These are phyloP conservation scores for Fusarium drepaniforme DNA, from an alignment of 2,329 filamentous ascomycete species.

Conservation along the genomic window DNA sequence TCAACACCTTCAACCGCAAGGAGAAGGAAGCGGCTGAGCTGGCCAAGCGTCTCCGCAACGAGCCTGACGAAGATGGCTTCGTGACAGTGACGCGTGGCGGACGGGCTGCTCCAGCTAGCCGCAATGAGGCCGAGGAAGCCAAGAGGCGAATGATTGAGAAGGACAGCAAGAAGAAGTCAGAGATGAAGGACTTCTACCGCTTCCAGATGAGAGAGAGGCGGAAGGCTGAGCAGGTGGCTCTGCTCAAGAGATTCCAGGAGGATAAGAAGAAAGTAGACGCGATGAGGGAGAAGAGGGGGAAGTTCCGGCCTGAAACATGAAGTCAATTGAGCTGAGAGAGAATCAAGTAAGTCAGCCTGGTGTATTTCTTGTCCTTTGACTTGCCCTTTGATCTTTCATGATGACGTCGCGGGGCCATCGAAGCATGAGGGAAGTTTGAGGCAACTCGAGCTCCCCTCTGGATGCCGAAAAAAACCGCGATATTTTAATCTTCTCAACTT, in stretches of 20 bases:
- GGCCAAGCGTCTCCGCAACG: constrained; percentile 75
- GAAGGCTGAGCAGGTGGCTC: constrained; percentile 77
- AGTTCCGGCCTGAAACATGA: constrained; percentile 67
- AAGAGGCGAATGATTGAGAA: constrained; percentile 72
- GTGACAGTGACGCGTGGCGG: constrained; percentile 89
- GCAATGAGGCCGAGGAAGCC: constrained; percentile 76
- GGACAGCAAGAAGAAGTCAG: constrained; percentile 71
- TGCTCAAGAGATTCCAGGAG: constrained; percentile 80
- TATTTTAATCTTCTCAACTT: constrained; percentile 73
- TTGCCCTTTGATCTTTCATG: constrained; percentile 47
- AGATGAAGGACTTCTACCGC: constrained; percentile 81
- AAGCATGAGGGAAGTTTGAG: constrained; percentile 41
- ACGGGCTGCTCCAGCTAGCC: constrained; percentile 77
- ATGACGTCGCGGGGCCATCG: constrained; percentile 69
- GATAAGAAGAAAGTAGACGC: constrained; percentile 79
- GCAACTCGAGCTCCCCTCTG: constrained; percentile 44
- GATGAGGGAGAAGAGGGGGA: constrained; percentile 76
- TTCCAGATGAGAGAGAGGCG: constrained; percentile 85
- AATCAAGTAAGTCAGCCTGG: constrained; percentile 28
- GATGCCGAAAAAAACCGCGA: constrained; percentile 74
- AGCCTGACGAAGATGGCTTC: constrained; percentile 95
- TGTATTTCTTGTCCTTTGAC: constrained; percentile 11
- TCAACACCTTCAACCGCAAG: constrained; percentile 81
- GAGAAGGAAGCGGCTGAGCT: constrained; percentile 73
- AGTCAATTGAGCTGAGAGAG: neutral